Base-by-base conservation (phyloP, 352 stramenopile species). In the Globisporangium nodosum region DNA sequence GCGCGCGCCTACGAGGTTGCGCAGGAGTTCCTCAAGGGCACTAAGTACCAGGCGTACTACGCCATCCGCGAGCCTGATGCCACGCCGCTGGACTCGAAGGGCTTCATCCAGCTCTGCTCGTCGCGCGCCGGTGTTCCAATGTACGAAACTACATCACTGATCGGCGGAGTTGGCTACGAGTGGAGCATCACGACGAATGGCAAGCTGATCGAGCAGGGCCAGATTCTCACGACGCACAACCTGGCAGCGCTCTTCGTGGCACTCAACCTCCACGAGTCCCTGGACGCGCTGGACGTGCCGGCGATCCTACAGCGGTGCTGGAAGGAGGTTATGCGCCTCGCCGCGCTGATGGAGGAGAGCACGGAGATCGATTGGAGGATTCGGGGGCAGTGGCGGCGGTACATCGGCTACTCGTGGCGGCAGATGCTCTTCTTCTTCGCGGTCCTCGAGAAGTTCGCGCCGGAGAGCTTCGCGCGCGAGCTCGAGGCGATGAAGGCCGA, bases 161-260 rank as follows among this genome's bases (percentile, higher is more conserved):
- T 27, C 24, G 24, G 37, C 11, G 37, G 37, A 16, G 9, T 20
- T 4, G 24, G 24, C 31, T 39, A 18, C 20, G 39, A 6, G 7
- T 56, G 21, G 48, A 46, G 60, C 16, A 24, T 66, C 30, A 54
- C 59, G 3, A 30, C 18, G n/a, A 70, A 54, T 24, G 39, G 49
- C 15, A 39, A 39, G 45, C 5, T 64, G n/a, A 63, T 70, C 37
- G 64, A 70, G 64, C 59, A 70, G 24, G 37, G 54, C 11, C 49
- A 69, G 45, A 57, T 69, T 5, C 60, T 66, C 37, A 69, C 58
- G 20, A 63, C 49, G 39, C 63, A 69, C 58, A 69, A 69, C 54
- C 52, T 69, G 18, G 53, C 50, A 13, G 56, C 58, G 49, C 49
- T 69, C 21, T 66, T 66, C 31, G 42, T 57, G 15, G 24, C 48